phyloP scores from a whole-genome alignment of 1,139 yeast genomes.

The Meyerozyma carpophila region DNA sequence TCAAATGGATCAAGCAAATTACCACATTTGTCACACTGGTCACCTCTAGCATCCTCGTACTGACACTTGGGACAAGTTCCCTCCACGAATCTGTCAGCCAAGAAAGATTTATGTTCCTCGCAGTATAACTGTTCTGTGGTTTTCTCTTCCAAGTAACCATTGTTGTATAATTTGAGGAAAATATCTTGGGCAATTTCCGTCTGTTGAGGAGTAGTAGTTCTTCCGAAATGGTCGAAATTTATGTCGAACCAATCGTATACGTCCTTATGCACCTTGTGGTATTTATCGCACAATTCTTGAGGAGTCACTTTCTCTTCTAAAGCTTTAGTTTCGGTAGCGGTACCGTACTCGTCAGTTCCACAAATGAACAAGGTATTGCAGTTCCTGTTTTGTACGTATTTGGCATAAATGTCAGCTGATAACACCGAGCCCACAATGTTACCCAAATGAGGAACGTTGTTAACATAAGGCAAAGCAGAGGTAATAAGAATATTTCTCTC shows the following conservation, averaged over 20 bases:
- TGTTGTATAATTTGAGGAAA: slow-evolving; percentile 65
- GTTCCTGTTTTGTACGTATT: slow-evolving; percentile 86
- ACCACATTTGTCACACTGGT: slow-evolving; percentile 98
- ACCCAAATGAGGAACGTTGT: slow-evolving; percentile 97
- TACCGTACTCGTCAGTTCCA: slow-evolving; percentile 99
- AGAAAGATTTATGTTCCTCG: slow-evolving; percentile 79
- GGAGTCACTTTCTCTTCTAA: slow-evolving; percentile 90
- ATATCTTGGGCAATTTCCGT: slow-evolving; percentile 95
- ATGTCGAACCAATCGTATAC: slow-evolving; percentile 97
- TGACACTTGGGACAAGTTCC: slow-evolving; percentile 95
- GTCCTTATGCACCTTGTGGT: slow-evolving; percentile 77
- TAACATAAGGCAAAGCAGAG: slow-evolving; percentile 95
- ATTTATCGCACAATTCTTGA: slow-evolving; percentile 81
- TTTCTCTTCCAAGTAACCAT: slow-evolving; percentile 79
- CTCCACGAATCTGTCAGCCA: slow-evolving; percentile 96
- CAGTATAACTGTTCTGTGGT: slow-evolving; percentile 88
- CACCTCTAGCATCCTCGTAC: slow-evolving; percentile 97
- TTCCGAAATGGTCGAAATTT: slow-evolving; percentile 90
- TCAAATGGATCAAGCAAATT: slow-evolving; percentile 84
- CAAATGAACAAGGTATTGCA: slow-evolving; percentile 82
- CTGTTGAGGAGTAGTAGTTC: slow-evolving; percentile 89
- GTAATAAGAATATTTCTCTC: slow-evolving; percentile 84
- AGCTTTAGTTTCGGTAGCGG: slow-evolving; percentile 98
- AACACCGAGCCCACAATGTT: slow-evolving; percentile 93
- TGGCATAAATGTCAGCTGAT: slow-evolving; percentile 89